Evolutionary conservation across 108 stramenopile genomes (phyloP).

Genomic region (Bacterosira constricta): DNA sequence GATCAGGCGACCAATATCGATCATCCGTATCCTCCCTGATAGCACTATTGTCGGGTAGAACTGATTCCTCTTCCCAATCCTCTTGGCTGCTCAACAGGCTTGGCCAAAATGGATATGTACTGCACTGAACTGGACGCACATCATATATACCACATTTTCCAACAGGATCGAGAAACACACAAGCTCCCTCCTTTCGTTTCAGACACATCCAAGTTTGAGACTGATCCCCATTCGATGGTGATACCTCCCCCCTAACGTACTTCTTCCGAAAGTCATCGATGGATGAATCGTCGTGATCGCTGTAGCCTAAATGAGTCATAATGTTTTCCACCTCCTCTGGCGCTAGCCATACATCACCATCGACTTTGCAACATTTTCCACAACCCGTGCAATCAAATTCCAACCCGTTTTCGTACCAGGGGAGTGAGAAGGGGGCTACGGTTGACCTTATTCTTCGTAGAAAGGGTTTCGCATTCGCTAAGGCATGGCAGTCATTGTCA

Average conservation of each 20-base stretch:
- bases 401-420: slow-evolving; percentile 43
- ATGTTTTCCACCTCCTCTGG: slow-evolving; percentile 51
- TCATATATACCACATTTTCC: slow-evolving; percentile 61
- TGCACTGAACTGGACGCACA: slow-evolving; percentile 57
- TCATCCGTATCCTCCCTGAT: slow-evolving; percentile 21
- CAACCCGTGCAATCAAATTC: slow-evolving; percentile 58
- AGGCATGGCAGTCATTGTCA: slow-evolving; percentile 1
- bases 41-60: slow-evolving; percentile 37
- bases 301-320: slow-evolving; percentile 20
- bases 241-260: slow-evolving; percentile 22
- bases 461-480: slow-evolving; percentile 8
- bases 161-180: slow-evolving; percentile 40
- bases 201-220: slow-evolving; percentile 47
- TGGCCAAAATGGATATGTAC: slow-evolving; percentile 74
- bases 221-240: slow-evolving; percentile 9
- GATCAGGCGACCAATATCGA: slow-evolving; percentile 57
- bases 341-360: slow-evolving; percentile 64
- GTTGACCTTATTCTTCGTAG: slow-evolving; percentile 22
- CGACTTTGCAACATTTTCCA: slow-evolving; percentile 71
- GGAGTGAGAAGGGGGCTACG: slow-evolving; percentile 19
- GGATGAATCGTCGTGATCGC: slow-evolving; percentile 3
- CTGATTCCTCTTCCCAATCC: slow-evolving; percentile 55
- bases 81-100: slow-evolving; percentile 39
- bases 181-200: slow-evolving; percentile 42
- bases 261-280: slow-evolving; percentile 13